Evolutionary conservation across 345 rosid genomes (phyloP).

Genomic region (Erysimum cheiranthoides): DNA sequence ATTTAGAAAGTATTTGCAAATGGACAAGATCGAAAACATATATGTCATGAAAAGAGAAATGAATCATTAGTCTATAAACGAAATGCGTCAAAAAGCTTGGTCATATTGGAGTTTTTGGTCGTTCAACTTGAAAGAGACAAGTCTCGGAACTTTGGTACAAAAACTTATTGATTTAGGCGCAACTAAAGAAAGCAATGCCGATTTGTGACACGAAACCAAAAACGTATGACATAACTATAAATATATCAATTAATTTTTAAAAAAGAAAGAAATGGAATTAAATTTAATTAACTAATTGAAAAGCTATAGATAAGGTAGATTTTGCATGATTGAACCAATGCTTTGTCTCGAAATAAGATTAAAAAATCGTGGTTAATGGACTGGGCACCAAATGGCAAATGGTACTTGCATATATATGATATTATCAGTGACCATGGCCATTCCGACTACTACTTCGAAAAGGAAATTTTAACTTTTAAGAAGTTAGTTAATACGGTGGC

Average conservation of each 20-base stretch:
- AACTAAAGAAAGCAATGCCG: slow-evolving; percentile 17
- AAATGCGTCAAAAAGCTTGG: slow-evolving; percentile 44
- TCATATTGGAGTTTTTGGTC: slow-evolving; percentile 31
- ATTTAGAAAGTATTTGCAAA: slow-evolving; percentile 37
- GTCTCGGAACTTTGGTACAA: slow-evolving; percentile 31
- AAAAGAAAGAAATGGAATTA: not conserved
- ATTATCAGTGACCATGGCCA: not conserved
- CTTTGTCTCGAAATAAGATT: slow-evolving; percentile 4
- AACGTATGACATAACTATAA: slow-evolving; percentile 12
- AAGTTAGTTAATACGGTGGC: not conserved
- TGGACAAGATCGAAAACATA: slow-evolving; percentile 32
- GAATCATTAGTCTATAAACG: slow-evolving; percentile 30
- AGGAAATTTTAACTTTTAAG: not conserved
- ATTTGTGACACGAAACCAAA: slow-evolving; percentile 34
- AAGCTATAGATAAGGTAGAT: not conserved
- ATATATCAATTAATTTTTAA: not conserved
- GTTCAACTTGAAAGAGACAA: slow-evolving; percentile 35
- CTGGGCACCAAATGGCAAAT: slow-evolving; percentile 23
- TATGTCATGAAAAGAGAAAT: slow-evolving; percentile 37
- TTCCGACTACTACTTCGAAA: not conserved
- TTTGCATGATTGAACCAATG: slow-evolving; percentile 26
- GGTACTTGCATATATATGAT: not conserved
- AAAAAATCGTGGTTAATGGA: slow-evolving; percentile 7
- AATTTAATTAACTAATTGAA: not conserved
- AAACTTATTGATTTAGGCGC: slow-evolving; percentile 3